Conservation (phyloP, 768 basidiomycete species). For the Russula brevipes region DNA sequence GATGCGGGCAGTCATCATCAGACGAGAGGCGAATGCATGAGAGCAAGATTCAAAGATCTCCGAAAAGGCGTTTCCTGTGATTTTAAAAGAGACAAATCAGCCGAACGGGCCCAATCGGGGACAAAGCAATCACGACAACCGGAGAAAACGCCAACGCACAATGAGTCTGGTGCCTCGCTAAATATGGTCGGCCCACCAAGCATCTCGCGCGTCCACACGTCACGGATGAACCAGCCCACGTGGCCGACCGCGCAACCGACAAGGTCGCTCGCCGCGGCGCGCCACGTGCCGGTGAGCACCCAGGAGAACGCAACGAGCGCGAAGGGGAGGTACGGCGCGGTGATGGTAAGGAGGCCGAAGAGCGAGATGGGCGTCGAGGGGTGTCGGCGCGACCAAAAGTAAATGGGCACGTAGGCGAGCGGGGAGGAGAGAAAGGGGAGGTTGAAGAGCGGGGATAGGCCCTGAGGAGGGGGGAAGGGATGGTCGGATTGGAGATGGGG, state of each 20-base stretch:
- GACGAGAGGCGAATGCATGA: not conserved
- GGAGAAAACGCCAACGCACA: constrained; percentile 47
- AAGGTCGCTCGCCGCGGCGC: constrained; percentile 75
- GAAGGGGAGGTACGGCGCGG: constrained; percentile 90
- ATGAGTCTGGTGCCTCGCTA: constrained; percentile 60
- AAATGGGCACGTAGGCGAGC: constrained; percentile 91
- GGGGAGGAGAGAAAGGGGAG: constrained; percentile 91
- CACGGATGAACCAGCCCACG: constrained; percentile 76
- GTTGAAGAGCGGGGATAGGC: constrained; percentile 81
- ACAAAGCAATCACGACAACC: not conserved
- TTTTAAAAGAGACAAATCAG: not conserved
- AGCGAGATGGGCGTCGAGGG: constrained; percentile 94
- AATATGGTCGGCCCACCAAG: constrained; percentile 65
- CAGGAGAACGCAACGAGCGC: constrained; percentile 86
- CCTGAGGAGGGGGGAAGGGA: constrained; percentile 36
- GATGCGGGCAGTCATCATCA: not conserved
- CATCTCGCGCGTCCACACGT: constrained; percentile 89
- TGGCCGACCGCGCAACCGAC: constrained; percentile 86
- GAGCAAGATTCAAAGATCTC: constrained; percentile 38
- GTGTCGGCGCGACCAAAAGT: constrained; percentile 94
- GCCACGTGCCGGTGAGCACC: constrained; percentile 78
- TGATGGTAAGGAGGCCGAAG: constrained; percentile 91
- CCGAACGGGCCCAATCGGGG: not conserved
- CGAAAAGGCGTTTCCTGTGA: constrained; percentile 59
- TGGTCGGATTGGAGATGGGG: constrained; percentile 5